Base-by-base conservation (phyloP, 2,329 filamentous ascomycete species). In the Aplosporella prunicola region DNA sequence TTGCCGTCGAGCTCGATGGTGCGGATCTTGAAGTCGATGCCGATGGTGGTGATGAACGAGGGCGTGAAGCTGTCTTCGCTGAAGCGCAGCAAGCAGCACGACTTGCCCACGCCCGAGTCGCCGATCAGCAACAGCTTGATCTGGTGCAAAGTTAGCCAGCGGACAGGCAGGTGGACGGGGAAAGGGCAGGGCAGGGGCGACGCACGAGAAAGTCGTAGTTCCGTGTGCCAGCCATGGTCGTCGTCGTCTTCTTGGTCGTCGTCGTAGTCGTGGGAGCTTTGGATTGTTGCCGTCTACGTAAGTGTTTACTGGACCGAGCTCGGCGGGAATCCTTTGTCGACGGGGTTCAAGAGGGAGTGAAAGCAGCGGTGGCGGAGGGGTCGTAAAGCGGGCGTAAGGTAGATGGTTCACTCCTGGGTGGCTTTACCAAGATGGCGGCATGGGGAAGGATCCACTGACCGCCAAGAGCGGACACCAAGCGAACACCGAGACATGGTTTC, bases 21-120 rank as follows among this genome's bases (percentile, higher is more conserved):
- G 50, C 91, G 78, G 61, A 98, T 98, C 76, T 98, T 98, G 73
- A 98, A 98, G 69, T 98, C 91, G 70, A 98, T 96, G 51, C 91
- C 91, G 66, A 98, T 98, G 46, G 91, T 98, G 45, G 88, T 94
- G 71, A 95, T 95, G 73, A 94, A 95, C 52, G 86, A 93, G 28
- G 88, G 88, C 36, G 88, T 95, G 69, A 94, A 95, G 31, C 85
- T 93, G 71, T 95, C 88, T 68, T 95, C 88, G 66, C 86, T 93
- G 72, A 95, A 95, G 53, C 88, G 85, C 58, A 95, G 72, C 62
- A 95, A 75, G 67, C 88, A 94, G 78, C 88, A 95, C 51, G 88
- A 95, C 69, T 95, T 95, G 63, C 88, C 88, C 45, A 95, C 88
- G 57, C 88, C 88, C 33, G 87, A 94, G 71, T 95, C 88, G 63